phyloP scores from a whole-genome alignment of 2,329 filamentous ascomycete genomes.

The Exophiala sp. region DNA sequence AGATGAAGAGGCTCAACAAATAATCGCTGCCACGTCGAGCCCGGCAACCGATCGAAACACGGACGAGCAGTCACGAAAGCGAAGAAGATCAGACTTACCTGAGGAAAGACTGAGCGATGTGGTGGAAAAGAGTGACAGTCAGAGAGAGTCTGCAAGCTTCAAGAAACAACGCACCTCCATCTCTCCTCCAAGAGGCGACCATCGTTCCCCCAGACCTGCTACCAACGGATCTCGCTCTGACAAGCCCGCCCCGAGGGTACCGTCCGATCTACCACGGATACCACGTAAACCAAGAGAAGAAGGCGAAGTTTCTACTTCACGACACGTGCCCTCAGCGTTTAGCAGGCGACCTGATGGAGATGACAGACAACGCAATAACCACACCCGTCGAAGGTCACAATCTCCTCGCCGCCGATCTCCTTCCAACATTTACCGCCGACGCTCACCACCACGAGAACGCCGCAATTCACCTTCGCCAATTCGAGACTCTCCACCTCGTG shows the following conservation, averaged over 20 bases:
- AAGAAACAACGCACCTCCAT: slow-evolving; percentile 17
- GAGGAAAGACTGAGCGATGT: slow-evolving; percentile 8
- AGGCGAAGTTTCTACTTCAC: slow-evolving; percentile 22
- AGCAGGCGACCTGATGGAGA: slow-evolving; percentile 23
- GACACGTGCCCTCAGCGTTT: slow-evolving; percentile 16
- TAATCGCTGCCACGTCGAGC: slow-evolving; percentile 10
- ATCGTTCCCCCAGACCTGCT: slow-evolving; percentile 1
- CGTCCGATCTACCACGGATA: slow-evolving; percentile 24
- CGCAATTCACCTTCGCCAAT: slow-evolving; percentile 43
- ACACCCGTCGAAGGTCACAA: slow-evolving; percentile 15
- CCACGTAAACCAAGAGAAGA: slow-evolving; percentile 25
- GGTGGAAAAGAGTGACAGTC: background rate
- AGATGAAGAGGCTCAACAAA: slow-evolving; percentile 7
- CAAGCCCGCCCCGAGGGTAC: slow-evolving; percentile 18
- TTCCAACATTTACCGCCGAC: slow-evolving; percentile 21
- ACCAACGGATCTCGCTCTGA: slow-evolving; percentile 5
- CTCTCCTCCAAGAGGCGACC: slow-evolving; percentile 6
- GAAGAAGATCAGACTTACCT: slow-evolving; percentile 15
- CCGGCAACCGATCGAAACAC: slow-evolving; percentile 4
- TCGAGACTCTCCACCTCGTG: slow-evolving; percentile 40
- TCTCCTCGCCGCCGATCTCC: slow-evolving; percentile 27
- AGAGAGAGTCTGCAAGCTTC: background rate
- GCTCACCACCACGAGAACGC: slow-evolving; percentile 34
- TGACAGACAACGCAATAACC: slow-evolving; percentile 35
- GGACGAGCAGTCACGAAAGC: slow-evolving; percentile 19